These are phyloP conservation scores for Monosporozyma aerobia DNA, from an alignment of 805 yeast species.

Conservation along the genomic window DNA sequence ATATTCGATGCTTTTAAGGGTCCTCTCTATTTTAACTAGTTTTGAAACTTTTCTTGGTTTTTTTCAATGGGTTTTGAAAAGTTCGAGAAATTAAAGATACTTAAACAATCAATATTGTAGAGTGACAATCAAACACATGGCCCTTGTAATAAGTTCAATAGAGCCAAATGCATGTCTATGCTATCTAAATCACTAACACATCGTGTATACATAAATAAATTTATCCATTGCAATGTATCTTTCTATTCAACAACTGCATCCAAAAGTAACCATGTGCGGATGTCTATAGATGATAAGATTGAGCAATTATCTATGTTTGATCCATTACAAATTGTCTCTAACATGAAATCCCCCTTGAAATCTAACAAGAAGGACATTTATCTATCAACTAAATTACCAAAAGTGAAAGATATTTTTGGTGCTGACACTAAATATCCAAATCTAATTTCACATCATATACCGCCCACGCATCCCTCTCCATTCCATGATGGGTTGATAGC, in stretches of 20 bases:
- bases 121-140: too few relatives aligned
- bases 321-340: not conserved
- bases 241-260: not conserved
- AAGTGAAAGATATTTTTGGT: slow-evolving; percentile 14
- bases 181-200: not conserved
- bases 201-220: not conserved
- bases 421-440: slow-evolving; percentile 9
- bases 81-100: not conserved
- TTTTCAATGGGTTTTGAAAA: not conserved
- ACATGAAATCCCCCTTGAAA: not conserved
- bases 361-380: slow-evolving; percentile 7
- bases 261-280: not conserved
- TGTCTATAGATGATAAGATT: not conserved
- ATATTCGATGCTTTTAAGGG: not conserved
- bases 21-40: not conserved
- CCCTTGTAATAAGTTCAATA: too few relatives aligned
- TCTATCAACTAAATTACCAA: slow-evolving; percentile 12
- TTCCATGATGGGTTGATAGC: slow-evolving; percentile 8
- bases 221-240: not conserved
- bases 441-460: slow-evolving; percentile 12
- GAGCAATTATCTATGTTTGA: not conserved
- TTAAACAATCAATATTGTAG: too few relatives aligned
- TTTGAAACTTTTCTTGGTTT: not conserved
- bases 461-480: slow-evolving; percentile 13
- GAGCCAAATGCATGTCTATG: not conserved